Evolutionary conservation across 352 stramenopile species (phyloP).

Genomic region (Elongisporangium undulatum): DNA sequence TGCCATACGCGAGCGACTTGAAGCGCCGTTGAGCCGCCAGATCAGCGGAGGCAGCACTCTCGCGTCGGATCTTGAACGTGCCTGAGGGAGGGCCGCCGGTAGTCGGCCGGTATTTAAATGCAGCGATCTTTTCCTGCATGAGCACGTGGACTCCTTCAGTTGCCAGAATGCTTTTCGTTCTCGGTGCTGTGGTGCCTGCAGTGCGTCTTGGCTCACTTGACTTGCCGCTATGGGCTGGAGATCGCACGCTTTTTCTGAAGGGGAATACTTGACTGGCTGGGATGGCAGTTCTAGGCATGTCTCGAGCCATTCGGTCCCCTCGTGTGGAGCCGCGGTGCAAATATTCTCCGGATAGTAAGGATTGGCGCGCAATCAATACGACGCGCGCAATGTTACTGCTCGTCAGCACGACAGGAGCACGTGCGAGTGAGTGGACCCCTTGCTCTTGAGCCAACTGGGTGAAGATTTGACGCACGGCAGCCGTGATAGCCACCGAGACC

Average conservation of each 20-base stretch:
- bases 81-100: constrained; percentile 11
- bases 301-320: neutral
- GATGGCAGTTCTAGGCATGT: neutral
- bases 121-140: constrained; percentile 42
- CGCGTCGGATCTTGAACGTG: constrained; percentile 36
- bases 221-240: neutral
- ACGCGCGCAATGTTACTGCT: constrained; percentile 32
- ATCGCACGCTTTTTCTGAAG: neutral
- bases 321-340: neutral
- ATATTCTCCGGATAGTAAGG: constrained; percentile 7
- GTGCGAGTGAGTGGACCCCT: constrained; percentile 6
- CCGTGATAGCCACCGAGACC: constrained; percentile 20
- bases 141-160: constrained; percentile 44
- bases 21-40: constrained; percentile 30
- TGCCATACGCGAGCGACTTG: constrained; percentile 12
- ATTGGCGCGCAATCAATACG: constrained; percentile 22
- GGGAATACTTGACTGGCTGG: too few relatives aligned
- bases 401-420: constrained; percentile 20
- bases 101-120: constrained; percentile 33
- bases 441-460: constrained; percentile 15
- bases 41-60: constrained; percentile 20
- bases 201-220: neutral
- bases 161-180: constrained; percentile 30
- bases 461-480: constrained; percentile 13
- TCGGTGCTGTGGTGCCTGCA: neutral